These are phyloP conservation scores for Boletus reticuloceps DNA, from an alignment of 768 basidiomycete species.

Conservation along the genomic window DNA sequence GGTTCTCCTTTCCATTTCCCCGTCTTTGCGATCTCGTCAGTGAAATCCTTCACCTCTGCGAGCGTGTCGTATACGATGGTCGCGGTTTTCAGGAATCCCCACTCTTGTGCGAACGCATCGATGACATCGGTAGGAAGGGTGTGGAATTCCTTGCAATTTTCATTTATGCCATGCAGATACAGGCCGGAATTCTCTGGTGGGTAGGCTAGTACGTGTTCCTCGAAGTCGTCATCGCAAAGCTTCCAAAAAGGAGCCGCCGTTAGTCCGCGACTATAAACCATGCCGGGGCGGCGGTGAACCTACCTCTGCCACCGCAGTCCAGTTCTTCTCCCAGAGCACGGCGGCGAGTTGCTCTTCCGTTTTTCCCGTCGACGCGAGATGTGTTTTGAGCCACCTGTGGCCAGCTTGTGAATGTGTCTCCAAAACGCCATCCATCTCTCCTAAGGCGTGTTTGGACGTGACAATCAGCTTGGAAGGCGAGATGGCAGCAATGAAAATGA, in stretches of 20 bases:
- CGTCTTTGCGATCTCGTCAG: conserved; percentile 57
- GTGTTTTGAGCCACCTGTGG: conserved; percentile 75
- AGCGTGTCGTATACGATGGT: conserved; percentile 56
- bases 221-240: conserved; percentile 97
- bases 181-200: conserved; percentile 81
- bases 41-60: conserved; percentile 68
- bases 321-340: conserved; percentile 73
- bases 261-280: neutral
- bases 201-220: conserved; percentile 92
- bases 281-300: conserved; percentile 15
- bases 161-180: conserved; percentile 90
- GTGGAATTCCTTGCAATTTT: conserved; percentile 58
- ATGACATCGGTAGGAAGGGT: conserved; percentile 69
- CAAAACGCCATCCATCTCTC: conserved; percentile 41
- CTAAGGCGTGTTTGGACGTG: conserved; percentile 92
- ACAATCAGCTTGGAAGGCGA: conserved; percentile 72
- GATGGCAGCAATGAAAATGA: conserved; percentile 91
- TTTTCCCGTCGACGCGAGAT: conserved; percentile 51
- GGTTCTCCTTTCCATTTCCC: conserved; percentile 83
- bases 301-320: conserved; percentile 93
- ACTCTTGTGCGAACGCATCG: conserved; percentile 78
- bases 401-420: conserved; percentile 81
- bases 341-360: conserved; percentile 73
- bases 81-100: conserved; percentile 86
- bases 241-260: conserved; percentile 28